These are phyloP conservation scores for Aspergillus aculeatinus DNA, from an alignment of 2,329 filamentous ascomycete genomes.

Conservation along the genomic window DNA sequence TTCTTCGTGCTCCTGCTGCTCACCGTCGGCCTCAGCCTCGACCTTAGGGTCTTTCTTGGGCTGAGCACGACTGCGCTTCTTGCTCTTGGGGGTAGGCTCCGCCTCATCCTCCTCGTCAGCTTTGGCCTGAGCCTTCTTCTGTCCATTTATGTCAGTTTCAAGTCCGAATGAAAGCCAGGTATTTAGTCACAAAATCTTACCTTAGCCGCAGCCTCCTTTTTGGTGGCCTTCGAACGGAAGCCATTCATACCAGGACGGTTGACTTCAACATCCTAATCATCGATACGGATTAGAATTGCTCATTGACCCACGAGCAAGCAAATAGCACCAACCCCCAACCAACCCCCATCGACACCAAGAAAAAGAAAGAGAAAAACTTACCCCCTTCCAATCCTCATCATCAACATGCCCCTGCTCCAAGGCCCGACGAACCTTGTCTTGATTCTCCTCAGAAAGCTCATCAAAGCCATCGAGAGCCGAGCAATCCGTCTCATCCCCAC, in stretches of 20 bases:
- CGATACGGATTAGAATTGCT: constrained; percentile 9
- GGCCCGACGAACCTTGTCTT: constrained; percentile 72
- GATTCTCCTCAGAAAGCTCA: constrained; percentile 65
- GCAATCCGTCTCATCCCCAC: constrained; percentile 55
- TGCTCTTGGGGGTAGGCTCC: neutral
- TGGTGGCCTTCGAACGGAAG: constrained; percentile 52
- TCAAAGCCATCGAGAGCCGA: constrained; percentile 78
- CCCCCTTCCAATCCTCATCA: constrained; percentile 83
- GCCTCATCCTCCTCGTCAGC: neutral
- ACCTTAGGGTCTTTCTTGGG: constrained; percentile 15
- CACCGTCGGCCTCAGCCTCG: constrained; percentile 5
- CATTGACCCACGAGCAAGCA: neutral
- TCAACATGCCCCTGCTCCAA: constrained; percentile 77
- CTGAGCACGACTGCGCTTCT: constrained; percentile 19
- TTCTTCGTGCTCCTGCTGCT: constrained; percentile 11
- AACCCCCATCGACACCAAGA: neutral
- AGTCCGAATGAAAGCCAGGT: neutral
- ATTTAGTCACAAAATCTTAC: neutral
- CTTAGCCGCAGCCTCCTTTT: constrained; percentile 30
- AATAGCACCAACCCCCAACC: neutral
- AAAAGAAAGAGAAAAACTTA: constrained; percentile 48
- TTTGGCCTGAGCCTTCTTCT: constrained; percentile 8
- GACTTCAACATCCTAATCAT: constrained; percentile 66
- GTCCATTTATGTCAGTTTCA: constrained; percentile 10
- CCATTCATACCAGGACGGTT: constrained; percentile 68